Conservation (phyloP, 345 rosid species). For the Syzygium jambos region DNA sequence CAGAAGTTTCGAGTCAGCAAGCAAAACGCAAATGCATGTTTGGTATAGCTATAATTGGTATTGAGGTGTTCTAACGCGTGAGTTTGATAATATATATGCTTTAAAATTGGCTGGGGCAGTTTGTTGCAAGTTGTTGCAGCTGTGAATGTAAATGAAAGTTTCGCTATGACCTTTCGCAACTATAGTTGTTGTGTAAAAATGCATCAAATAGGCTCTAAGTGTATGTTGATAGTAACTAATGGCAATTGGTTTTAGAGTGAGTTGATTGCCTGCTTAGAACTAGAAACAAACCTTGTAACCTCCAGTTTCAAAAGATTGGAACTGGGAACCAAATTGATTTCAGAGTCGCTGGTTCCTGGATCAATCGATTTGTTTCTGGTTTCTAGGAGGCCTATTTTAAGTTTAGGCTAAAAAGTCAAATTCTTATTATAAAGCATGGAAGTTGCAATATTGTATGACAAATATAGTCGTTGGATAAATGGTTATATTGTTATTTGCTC, state of each 20-base stretch:
- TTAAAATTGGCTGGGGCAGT: neutral
- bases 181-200: neutral
- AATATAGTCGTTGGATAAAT: neutral
- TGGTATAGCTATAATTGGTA: neutral
- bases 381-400: neutral
- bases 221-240: neutral
- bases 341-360: neutral
- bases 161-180: neutral
- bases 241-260: neutral
- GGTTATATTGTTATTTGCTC: neutral
- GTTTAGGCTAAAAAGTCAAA: neutral
- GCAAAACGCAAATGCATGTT: neutral
- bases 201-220: neutral
- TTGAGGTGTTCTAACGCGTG: neutral
- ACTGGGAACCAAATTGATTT: neutral
- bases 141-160: neutral
- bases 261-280: neutral
- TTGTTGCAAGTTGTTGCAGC: neutral
- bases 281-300: neutral
- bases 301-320: neutral
- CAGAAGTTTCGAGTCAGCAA: neutral
- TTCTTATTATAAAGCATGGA: neutral
- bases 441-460: neutral
- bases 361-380: rapidly evolving
- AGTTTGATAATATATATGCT: neutral